phyloP scores from a whole-genome alignment of 2,329 filamentous ascomycete species.

The Samsoniella hepiali region DNA sequence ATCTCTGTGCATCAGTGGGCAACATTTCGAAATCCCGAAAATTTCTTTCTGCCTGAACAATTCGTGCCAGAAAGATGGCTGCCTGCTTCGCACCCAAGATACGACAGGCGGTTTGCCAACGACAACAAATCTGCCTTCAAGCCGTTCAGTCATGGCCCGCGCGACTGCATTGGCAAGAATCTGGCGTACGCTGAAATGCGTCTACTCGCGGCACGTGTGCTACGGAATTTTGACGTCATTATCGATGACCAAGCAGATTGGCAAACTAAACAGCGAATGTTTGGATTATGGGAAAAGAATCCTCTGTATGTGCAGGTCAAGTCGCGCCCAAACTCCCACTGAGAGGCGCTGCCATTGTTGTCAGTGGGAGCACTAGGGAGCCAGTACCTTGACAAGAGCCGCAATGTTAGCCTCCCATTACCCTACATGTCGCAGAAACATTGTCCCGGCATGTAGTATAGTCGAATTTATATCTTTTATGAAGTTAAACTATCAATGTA shows the following conservation, averaged over 20 bases:
- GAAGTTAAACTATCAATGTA: too few species aligned
- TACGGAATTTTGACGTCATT: conserved; percentile 45
- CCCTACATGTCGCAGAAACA: too few species aligned
- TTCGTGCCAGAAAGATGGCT: conserved; percentile 49
- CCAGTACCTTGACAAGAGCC: too few species aligned
- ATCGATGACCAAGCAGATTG: conserved; percentile 27
- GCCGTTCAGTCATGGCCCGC: conserved; percentile 37
- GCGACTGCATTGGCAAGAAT: conserved; percentile 42
- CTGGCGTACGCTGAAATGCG: conserved; percentile 47
- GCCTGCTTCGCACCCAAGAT: conserved; percentile 26
- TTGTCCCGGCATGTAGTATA: too few species aligned
- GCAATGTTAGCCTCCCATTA: too few species aligned
- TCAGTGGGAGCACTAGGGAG: too few species aligned
- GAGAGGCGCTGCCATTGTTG: too few species aligned
- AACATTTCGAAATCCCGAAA: conserved; percentile 39
- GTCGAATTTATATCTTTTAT: too few species aligned
- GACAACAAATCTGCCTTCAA: conserved; percentile 38
- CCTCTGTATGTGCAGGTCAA: conserved; percentile 20
- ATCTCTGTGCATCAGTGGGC: conserved; percentile 43
- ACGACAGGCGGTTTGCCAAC: conserved; percentile 34
- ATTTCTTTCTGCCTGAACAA: conserved; percentile 43
- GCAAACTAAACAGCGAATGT: conserved; percentile 22
- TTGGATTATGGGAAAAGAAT: conserved; percentile 23
- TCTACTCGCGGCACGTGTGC: conserved; percentile 41
- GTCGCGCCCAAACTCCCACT: neutral